Evolutionary conservation across 2,329 filamentous ascomycete genomes (phyloP), one percentile per base, ranked within the genome.

Genomic region (Grosmannia huntii): DNA sequence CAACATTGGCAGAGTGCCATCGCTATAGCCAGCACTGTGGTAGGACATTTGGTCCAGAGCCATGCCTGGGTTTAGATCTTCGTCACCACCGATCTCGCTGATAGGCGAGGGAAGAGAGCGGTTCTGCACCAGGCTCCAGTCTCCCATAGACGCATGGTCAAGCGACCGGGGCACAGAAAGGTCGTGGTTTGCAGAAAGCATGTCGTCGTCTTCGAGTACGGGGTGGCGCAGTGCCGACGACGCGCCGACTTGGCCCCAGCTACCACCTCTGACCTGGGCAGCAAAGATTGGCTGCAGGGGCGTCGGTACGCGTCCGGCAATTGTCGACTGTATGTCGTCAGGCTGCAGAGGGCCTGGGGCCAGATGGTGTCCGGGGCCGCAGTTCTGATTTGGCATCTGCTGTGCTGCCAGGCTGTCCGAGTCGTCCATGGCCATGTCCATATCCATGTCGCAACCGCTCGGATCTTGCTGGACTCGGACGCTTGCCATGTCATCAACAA

Each of bases 281-380:
- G 78, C 76, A 64, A 83, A 83, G 55, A 70, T 79, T 60, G 77
- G 76, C 62, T 82, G 76, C n/a, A 83, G 82, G 2, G 80, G 80
- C 2, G 81, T 83, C 2, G 80, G 80, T 68, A 83, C 76, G 53
- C 80, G 78, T 59, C 74, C 73, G 23, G 71, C 71, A 52, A 70
- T 64, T 59, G 65, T 70, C n/a, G 68, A 58, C 10, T 65, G 66
- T 33, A 65, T 53, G 10, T 63, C 63, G 38, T 72, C 68, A 4
- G 66, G 67, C 28, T 72, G 71, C 19, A 65, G 65, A 4, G 66
- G 60, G 4, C 65, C 68, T 0, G 70, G 66, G 2, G 66, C 65
- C n/a, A 70, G 60, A 53, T 67, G 61, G 11, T 65, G 61, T 28
- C 60, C 57, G 1, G 23, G 55, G 27, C 51, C 53, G 10, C 49